phyloP scores from a whole-genome alignment of 345 rosid genomes.

The Corchorus olitorius region DNA sequence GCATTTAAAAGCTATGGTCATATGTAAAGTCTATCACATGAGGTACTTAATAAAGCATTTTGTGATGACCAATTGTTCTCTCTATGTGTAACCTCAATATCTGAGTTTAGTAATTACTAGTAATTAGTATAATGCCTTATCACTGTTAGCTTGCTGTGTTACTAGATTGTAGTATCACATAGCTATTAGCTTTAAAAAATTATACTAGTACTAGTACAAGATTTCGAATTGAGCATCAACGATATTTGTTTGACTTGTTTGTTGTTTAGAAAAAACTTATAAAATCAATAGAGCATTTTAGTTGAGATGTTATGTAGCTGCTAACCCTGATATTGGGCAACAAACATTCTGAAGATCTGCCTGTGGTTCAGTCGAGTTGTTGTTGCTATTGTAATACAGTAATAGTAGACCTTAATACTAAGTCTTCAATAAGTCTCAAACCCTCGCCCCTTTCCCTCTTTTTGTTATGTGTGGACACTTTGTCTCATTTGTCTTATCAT shows the following conservation, averaged over 20 bases:
- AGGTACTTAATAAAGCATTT: neutral
- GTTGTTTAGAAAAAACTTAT: too few relatives aligned
- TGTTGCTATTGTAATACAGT: neutral
- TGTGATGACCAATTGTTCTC: neutral
- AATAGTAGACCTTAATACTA: neutral
- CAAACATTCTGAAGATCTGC: neutral
- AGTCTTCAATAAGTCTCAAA: too few relatives aligned
- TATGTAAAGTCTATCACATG: neutral
- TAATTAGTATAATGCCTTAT: neutral
- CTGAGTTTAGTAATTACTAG: neutral
- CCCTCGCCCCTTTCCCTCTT: neutral
- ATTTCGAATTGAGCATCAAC: neutral
- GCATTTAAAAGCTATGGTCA: neutral
- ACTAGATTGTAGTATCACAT: neutral
- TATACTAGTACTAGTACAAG: neutral
- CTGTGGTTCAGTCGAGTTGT: neutral
- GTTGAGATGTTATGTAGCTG: neutral
- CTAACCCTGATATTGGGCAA: neutral
- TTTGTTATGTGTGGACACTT: neutral
- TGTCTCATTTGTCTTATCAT: constrained; percentile 4
- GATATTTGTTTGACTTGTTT: neutral
- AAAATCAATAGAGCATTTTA: neutral
- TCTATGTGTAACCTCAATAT: neutral
- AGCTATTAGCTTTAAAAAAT: neutral
- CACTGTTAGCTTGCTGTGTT: neutral